Percentiles rank a stretch among this genome's conserved stretches.
Evolutionary conservation across 352 stramenopile genomes (phyloP).

Genomic region (Phytopythium litorale): DNA sequence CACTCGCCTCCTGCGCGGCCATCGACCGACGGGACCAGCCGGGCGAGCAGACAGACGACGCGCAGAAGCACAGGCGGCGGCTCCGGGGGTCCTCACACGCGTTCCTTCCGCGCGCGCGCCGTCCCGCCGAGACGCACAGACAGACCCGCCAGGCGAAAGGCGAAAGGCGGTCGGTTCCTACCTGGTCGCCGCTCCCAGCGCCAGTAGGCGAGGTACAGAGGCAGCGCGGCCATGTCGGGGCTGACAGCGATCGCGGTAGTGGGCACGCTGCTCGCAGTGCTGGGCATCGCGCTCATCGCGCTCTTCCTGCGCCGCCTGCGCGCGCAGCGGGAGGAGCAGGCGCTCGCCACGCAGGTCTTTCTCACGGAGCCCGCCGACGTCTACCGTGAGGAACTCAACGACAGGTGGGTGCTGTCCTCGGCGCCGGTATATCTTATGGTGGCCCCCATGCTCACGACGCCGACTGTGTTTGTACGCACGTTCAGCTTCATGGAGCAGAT

Average conservation of each 20-base stretch:
- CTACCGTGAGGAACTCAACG: conserved; percentile 80
- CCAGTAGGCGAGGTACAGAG: no score
- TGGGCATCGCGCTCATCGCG: conserved; percentile 35
- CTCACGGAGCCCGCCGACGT: conserved; percentile 58
- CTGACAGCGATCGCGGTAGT: conserved; percentile 38
- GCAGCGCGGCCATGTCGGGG: conserved; percentile 18
- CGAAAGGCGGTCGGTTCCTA: neutral
- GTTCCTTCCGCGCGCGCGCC: neutral
- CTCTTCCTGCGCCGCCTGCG: conserved; percentile 38
- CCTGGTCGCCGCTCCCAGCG: no score
- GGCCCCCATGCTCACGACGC: neutral
- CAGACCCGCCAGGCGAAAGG: neutral
- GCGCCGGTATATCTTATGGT: no score
- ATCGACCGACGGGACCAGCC: neutral
- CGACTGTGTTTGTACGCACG: neutral
- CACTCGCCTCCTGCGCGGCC: neutral
- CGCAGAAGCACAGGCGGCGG: neutral
- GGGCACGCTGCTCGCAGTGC: conserved; percentile 39
- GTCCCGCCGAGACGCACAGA: neutral
- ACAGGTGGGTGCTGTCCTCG: conserved; percentile 24
- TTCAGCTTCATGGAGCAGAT: conserved; percentile 68
- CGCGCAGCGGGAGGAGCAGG: conserved; percentile 31
- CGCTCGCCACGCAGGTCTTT: conserved; percentile 38
- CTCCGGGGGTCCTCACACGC: neutral
- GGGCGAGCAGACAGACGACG: neutral